These are phyloP conservation scores for Fusarium incarnatum DNA, from an alignment of 2,329 filamentous ascomycete genomes.

Conservation along the genomic window DNA sequence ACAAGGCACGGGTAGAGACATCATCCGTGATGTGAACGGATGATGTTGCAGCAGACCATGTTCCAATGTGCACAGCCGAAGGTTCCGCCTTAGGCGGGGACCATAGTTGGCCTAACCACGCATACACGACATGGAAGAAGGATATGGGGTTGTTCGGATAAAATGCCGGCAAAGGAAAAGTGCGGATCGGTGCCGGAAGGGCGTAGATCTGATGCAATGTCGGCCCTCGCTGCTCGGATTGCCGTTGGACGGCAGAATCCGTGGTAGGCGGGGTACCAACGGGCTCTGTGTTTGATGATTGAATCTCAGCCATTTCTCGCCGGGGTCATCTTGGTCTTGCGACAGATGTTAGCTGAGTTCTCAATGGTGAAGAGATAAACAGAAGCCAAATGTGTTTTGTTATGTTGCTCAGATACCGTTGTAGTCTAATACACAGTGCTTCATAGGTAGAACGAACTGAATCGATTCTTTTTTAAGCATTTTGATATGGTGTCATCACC, in stretches of 20 bases:
- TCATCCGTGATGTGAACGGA: slow-evolving; percentile 87
- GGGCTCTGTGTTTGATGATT: slow-evolving; percentile 42
- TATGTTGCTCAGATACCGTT: slow-evolving; percentile 88
- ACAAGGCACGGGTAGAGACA: slow-evolving; percentile 80
- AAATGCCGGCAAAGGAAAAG: slow-evolving; percentile 86
- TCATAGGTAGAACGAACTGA: slow-evolving; percentile 69
- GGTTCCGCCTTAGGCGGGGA: slow-evolving; percentile 74
- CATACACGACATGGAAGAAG: slow-evolving; percentile 80
- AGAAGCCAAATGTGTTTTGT: slow-evolving; percentile 41
- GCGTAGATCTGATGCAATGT: slow-evolving; percentile 80
- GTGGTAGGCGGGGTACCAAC: slow-evolving; percentile 38
- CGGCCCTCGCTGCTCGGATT: slow-evolving; percentile 51
- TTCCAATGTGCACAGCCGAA: slow-evolving; percentile 73
- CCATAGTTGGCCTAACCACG: slow-evolving; percentile 80
- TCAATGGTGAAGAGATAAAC: not conserved
- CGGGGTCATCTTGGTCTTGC: slow-evolving; percentile 61
- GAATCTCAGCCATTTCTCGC: slow-evolving; percentile 58
- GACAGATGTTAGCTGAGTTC: slow-evolving; percentile 28
- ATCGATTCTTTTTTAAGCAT: slow-evolving; percentile 73
- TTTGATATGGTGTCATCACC: slow-evolving; percentile 71
- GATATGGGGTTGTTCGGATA: slow-evolving; percentile 94
- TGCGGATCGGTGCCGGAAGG: slow-evolving; percentile 81
- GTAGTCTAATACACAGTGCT: slow-evolving; percentile 82
- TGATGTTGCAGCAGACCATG: slow-evolving; percentile 83
- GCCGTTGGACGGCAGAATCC: slow-evolving; percentile 36